phyloP scores from a whole-genome alignment of 805 yeast genomes.

The Candida sphagnicola region DNA sequence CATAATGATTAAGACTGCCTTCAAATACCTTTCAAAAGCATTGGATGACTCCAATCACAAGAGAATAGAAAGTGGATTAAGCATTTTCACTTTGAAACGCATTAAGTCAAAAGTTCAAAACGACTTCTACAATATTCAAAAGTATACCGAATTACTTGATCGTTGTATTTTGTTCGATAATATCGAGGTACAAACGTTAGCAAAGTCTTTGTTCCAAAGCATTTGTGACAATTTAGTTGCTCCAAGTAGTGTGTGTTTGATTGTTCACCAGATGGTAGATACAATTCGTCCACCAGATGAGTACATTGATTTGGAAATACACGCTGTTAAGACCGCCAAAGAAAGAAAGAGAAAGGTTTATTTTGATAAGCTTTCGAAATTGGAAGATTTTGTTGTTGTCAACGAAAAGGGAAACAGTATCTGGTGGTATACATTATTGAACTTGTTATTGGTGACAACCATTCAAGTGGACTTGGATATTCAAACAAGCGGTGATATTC shows the following conservation, averaged over 20 bases:
- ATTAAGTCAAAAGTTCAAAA: slow-evolving; percentile 55
- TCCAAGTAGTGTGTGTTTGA: slow-evolving; percentile 43
- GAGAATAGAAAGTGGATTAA: slow-evolving; percentile 60
- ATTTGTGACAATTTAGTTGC: slow-evolving; percentile 24
- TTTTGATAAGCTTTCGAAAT: slow-evolving; percentile 32
- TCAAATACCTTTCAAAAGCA: slow-evolving; percentile 48
- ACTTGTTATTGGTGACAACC: slow-evolving; percentile 47
- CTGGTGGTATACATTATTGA: slow-evolving; percentile 55
- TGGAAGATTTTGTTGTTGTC: slow-evolving; percentile 36
- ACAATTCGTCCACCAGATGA: slow-evolving; percentile 60
- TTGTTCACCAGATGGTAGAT: slow-evolving; percentile 41
- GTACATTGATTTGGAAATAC: slow-evolving; percentile 52
- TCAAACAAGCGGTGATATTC: slow-evolving; percentile 34
- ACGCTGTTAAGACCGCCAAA: slow-evolving; percentile 60
- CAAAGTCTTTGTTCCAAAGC: slow-evolving; percentile 47
- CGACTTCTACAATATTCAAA: slow-evolving; percentile 51
- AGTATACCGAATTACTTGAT: slow-evolving; percentile 46
- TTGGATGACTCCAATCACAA: slow-evolving; percentile 47
- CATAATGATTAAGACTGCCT: slow-evolving; percentile 46
- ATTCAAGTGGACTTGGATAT: slow-evolving; percentile 54
- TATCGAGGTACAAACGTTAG: slow-evolving; percentile 47
- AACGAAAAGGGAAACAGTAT: slow-evolving; percentile 32
- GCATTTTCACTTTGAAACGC: slow-evolving; percentile 52
- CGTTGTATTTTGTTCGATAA: slow-evolving; percentile 56
- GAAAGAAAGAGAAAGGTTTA: slow-evolving; percentile 48